A percentile compares a stretch with the other conserved stretches of the same genome.
Conservation (phyloP, 768 basidiomycete genomes). For the Suillus subalutaceus region DNA sequence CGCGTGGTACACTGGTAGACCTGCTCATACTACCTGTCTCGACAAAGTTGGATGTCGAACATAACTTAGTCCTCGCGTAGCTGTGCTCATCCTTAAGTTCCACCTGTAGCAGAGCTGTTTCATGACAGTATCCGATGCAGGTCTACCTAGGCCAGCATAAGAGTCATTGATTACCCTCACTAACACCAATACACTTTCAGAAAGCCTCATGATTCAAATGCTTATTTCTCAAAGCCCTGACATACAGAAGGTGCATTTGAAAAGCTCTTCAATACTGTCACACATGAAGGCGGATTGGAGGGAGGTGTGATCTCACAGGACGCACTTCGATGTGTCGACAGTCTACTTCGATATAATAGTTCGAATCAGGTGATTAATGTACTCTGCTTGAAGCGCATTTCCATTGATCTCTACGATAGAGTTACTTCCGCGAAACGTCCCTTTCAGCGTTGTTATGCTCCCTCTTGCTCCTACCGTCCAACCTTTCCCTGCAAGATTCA, state of each 20-base stretch:
- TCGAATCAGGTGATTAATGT: slow-evolving; percentile 80
- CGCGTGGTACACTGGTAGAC: slow-evolving; percentile 12
- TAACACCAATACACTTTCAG: slow-evolving; percentile 40
- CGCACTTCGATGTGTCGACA: slow-evolving; percentile 83
- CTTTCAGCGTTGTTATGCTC: slow-evolving; percentile 69
- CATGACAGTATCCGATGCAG: neutral
- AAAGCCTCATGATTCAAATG: slow-evolving; percentile 80
- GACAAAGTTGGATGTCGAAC: neutral
- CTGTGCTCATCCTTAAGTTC: neutral
- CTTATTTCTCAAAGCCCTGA: slow-evolving; percentile 87
- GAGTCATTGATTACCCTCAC: slow-evolving; percentile 4
- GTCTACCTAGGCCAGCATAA: slow-evolving; percentile 6
- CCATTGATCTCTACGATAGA: slow-evolving; percentile 50
- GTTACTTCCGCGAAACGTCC: slow-evolving; percentile 92
- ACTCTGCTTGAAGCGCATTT: slow-evolving; percentile 1
- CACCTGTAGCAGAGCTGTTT: neutral
- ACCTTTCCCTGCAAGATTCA: slow-evolving; percentile 54
- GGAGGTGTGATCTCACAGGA: slow-evolving; percentile 86
- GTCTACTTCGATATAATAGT: slow-evolving; percentile 87
- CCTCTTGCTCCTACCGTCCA: slow-evolving; percentile 71
- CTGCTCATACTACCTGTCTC: slow-evolving; percentile 11
- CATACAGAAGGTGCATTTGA: slow-evolving; percentile 97
- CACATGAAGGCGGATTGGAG: slow-evolving; percentile 88
- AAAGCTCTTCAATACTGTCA: slow-evolving; percentile 87
- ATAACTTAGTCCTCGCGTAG: neutral